Evolutionary conservation across 805 yeast species (phyloP), one percentile per base, ranked within the genome.

Genomic region (Zygotorulaspora sp.): DNA sequence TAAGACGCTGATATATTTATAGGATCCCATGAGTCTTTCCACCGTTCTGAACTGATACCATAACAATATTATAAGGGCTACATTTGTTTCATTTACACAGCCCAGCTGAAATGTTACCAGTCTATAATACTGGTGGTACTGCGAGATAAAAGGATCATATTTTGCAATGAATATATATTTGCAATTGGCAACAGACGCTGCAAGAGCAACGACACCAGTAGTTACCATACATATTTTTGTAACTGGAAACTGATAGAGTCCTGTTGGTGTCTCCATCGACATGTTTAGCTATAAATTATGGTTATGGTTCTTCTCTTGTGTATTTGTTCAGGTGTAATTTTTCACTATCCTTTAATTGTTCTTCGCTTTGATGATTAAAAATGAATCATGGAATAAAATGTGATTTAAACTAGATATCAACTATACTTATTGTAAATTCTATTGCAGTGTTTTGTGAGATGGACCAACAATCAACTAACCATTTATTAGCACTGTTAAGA

Each of bases 41-140:
- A 80, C 45, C 27, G 67, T 70, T 53, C 79, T 75, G 49, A 71
- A 70, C 34, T 72, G 72, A 40, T 75, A 67, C 67, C 68, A 64
- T 7, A 75, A 54, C 26, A 79, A 50, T 10, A 74, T 55, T 8
- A 70, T 52, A 2, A 68, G 52, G 2, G 77, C 46, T 41, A 70
- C 75, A 55, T 80, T 83, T 4, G 80, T 70, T 52, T 78, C 83
- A 51, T 75, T 78, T 30, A 74, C 65, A 35, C 75, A 74, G n/a
- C 74, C 63, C 9, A 74, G 18, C 51, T 77, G 85, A 47, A 67
- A 71, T 5, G 70, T 53, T 6, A 68, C 30, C 6, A 75, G 52
- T 36, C 85, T 60, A 74, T 81, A 79, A 51, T 69, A 78, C 46
- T 80, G 87, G 9, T 55, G 36, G 63, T 79, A 78, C 41, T 71